phyloP scores from a whole-genome alignment of 1,284 basidiomycete species.

The Cryptococcus amylolentus region DNA sequence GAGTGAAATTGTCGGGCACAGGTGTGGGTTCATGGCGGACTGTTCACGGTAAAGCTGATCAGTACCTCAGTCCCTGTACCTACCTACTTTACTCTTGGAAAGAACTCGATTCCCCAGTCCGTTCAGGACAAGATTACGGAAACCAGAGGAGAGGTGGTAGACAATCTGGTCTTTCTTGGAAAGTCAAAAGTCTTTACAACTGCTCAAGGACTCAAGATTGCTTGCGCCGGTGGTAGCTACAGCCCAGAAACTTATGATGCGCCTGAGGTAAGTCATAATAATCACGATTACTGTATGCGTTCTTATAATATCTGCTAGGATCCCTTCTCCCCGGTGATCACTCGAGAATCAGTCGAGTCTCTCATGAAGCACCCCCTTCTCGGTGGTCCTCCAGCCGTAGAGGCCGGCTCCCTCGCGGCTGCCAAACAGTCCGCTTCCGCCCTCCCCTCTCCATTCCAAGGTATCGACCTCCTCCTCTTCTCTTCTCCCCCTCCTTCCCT shows the following conservation, averaged over 20 bases:
- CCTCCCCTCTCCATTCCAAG: conserved; percentile 52
- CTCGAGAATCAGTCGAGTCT: conserved; percentile 66
- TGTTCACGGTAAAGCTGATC: not conserved
- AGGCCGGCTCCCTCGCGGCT: conserved; percentile 63
- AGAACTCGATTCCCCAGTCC: conserved; percentile 63
- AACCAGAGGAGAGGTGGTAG: conserved; percentile 71
- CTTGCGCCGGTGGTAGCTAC: conserved; percentile 74
- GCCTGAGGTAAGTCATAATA: conserved; percentile 9
- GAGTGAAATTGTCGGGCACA: conserved; percentile 49
- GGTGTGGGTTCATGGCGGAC: conserved; percentile 27
- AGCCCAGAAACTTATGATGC: conserved; percentile 59
- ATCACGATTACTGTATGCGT: not conserved
- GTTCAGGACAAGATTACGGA: conserved; percentile 70
- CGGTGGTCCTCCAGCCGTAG: conserved; percentile 40
- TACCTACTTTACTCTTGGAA: conserved; percentile 89
- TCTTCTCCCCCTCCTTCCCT: conserved; percentile 72
- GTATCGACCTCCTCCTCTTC: conserved; percentile 78
- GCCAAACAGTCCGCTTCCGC: conserved; percentile 67
- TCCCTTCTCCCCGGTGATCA: conserved; percentile 65
- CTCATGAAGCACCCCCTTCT: conserved; percentile 55
- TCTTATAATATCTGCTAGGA: conserved; percentile 50
- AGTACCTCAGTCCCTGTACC: conserved; percentile 67
- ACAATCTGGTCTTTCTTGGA: conserved; percentile 78
- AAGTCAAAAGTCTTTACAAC: conserved; percentile 80
- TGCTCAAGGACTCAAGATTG: conserved; percentile 77